Base-by-base conservation (phyloP, 2,329 filamentous ascomycete genomes). In the Xenoacremonium recifei region DNA sequence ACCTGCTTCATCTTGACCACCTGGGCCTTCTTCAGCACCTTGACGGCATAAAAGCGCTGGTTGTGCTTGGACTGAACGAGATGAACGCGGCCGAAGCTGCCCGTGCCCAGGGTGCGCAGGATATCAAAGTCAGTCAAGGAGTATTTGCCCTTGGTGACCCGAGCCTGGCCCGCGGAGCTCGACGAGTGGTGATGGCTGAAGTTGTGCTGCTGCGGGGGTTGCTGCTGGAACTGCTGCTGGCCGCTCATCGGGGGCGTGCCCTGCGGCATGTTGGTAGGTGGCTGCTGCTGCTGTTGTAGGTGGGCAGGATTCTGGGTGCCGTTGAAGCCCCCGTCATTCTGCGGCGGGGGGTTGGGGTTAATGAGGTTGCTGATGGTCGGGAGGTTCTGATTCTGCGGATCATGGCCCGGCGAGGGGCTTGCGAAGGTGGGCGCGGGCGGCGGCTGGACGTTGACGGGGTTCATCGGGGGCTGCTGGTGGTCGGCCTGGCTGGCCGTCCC, bases 1-100 rank as follows among this genome's bases (percentile, higher is more conserved):
- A 99, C 90, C 70, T 99, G 93, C 80, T 99, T 99, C 93, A 99
- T 97, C 75, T 96, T 96, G 67, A 99, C 90, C 40, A 99, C 92
- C 71, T 99, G 93, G 36, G 85, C 85, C 78, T 99, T 99, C 69
- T 99, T 99, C 69, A 99, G 73, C 53, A 99, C 93, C 73, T 99
- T 99, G 69, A 99, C 85, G 34, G 93, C 93, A 70, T 99, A 99
- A 75, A 91, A 99, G 48, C 93, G 85, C 70, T 95, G 88, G 68
- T 99, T 99, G 72, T 99, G 93, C 69, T 91, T 93, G 53, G 91
- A 96, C 71, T 97, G 93, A 39, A 97, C 93, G 47, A 99, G 75
- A 64, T 99, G 93, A 33, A 99, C 93, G 54, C 93, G 81, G 34
- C 93, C 93, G 69, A 99, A 99, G 67, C 91, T 96, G 61, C 93